A percentile compares a stretch with the other conserved stretches of the same genome.
These are phyloP conservation scores for Silene conica DNA, from an alignment of 148 eudicot species.

Conservation along the genomic window DNA sequence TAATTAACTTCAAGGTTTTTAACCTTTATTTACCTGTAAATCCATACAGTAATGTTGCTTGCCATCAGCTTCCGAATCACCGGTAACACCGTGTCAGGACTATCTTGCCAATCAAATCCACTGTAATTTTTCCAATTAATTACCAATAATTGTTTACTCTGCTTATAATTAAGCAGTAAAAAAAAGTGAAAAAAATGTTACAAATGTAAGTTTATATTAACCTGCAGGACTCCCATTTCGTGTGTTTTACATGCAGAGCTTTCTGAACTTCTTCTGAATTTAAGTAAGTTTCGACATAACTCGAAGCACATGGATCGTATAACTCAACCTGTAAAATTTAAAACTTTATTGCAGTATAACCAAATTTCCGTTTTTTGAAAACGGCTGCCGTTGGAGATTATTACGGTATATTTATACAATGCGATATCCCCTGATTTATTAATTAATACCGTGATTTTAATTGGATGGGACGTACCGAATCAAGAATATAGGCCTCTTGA, in stretches of 20 bases:
- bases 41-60: conserved; percentile 42
- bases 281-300: conserved; percentile 32
- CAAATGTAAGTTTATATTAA: neutral
- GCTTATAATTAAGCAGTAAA: no score
- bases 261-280: conserved; percentile 39
- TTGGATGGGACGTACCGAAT: conserved; percentile 20
- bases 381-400: no score
- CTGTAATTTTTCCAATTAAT: conserved; percentile 18
- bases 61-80: conserved; percentile 34
- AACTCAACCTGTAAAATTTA: conserved; percentile 23
- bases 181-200: no score
- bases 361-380: no score
- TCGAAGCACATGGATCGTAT: conserved; percentile 42
- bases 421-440: no score
- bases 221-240: conserved; percentile 40
- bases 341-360: neutral
- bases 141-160: no score
- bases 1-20: neutral
- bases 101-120: conserved; percentile 34
- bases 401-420: no score
- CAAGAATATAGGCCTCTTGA: conserved; percentile 15
- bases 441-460: neutral
- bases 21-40: conserved; percentile 34
- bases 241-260: conserved; percentile 42
- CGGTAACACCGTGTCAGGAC: conserved; percentile 37